Conservation (phyloP, 768 basidiomycete genomes). For the Boletus sensibilis region DNA sequence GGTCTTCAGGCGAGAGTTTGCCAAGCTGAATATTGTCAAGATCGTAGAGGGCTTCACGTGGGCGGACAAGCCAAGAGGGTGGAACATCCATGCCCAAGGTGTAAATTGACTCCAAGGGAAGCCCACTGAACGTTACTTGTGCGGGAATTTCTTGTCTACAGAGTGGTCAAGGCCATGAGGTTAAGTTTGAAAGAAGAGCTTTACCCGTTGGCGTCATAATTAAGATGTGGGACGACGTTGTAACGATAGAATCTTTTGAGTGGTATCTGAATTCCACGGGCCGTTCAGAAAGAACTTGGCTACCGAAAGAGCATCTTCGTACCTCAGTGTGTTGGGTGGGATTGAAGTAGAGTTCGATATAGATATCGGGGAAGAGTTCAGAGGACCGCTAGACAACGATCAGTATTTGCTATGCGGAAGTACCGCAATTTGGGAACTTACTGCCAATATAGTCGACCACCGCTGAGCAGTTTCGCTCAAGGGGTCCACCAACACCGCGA, state of each 20-base stretch:
- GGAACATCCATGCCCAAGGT: conserved; percentile 94
- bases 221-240: conserved; percentile 52
- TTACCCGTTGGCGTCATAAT: conserved; percentile 73
- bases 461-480: conserved; percentile 81
- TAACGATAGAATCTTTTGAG: conserved; percentile 92
- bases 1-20: conserved; percentile 56
- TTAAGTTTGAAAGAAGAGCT: neutral
- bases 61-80: conserved; percentile 90
- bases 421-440: conserved; percentile 31
- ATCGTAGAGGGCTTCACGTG: conserved; percentile 84
- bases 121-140: conserved; percentile 59
- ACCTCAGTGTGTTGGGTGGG: conserved; percentile 71
- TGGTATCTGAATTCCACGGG: conserved; percentile 55
- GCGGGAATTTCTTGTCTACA: conserved; percentile 59
- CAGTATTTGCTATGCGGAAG: neutral
- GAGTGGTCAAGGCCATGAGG: neutral
- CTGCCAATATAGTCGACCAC: conserved; percentile 79
- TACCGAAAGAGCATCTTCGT: conserved; percentile 11
- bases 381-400: conserved; percentile 13
- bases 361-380: conserved; percentile 58
- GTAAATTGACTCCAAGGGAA: conserved; percentile 87
- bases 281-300: neutral
- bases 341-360: conserved; percentile 77
- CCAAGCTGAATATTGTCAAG: conserved; percentile 92
- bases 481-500: conserved; percentile 80